Evolutionary conservation across 2,329 filamentous ascomycete genomes (phyloP).

Genomic region (Nemania bipapillata): DNA sequence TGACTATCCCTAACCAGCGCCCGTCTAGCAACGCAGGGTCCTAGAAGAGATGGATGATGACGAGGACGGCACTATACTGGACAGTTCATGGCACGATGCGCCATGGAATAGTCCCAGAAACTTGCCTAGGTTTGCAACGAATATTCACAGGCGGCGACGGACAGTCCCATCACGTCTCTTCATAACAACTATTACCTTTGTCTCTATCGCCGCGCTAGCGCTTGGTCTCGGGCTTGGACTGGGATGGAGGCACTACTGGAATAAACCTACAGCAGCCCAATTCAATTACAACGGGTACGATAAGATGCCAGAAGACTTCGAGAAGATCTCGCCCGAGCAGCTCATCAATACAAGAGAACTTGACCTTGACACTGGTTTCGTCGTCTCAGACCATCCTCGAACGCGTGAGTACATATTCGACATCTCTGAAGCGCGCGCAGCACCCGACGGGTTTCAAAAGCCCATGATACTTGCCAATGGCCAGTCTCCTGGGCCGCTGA

Average conservation of each 20-base stretch:
- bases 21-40: slow-evolving; percentile 43
- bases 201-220: slow-evolving; percentile 39
- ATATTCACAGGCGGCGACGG: slow-evolving; percentile 20
- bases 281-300: slow-evolving; percentile 41
- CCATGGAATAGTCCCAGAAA: slow-evolving; percentile 36
- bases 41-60: slow-evolving; percentile 40
- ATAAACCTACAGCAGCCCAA: slow-evolving; percentile 1
- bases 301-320: slow-evolving; percentile 42
- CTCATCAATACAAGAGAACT: slow-evolving; percentile 49
- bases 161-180: slow-evolving; percentile 44
- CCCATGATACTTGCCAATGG: slow-evolving; percentile 56
- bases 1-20: slow-evolving; percentile 40
- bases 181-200: slow-evolving; percentile 36
- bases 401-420: slow-evolving; percentile 52
- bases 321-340: slow-evolving; percentile 40
- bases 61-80: slow-evolving; percentile 26
- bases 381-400: slow-evolving; percentile 16
- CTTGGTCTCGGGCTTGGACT: slow-evolving; percentile 45
- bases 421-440: slow-evolving; percentile 49
- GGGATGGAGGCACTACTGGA: slow-evolving; percentile 33
- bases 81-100: slow-evolving; percentile 29
- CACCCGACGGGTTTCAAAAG: slow-evolving; percentile 53
- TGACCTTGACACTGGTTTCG: slow-evolving; percentile 47
- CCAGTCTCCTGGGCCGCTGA: slow-evolving; percentile 57
- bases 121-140: slow-evolving; percentile 18